A percentile compares a stretch with the other conserved stretches of the same genome.
These are phyloP conservation scores for Ogataea zsoltii DNA, from an alignment of 805 yeast species.

Conservation along the genomic window DNA sequence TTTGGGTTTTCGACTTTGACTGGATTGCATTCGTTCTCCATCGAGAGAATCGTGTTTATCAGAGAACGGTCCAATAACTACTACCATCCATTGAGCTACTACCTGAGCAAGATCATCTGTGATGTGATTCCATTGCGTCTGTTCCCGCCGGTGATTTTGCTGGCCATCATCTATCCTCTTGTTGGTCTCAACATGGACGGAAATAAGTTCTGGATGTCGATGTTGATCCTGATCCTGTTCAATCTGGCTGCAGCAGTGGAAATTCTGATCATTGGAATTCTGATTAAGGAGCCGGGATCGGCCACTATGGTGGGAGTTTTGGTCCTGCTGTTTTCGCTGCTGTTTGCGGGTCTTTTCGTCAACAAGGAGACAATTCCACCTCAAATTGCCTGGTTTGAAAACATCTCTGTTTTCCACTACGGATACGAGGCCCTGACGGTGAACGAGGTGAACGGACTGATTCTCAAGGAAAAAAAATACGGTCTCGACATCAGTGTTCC, in stretches of 20 bases:
- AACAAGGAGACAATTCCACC: slow-evolving; percentile 63
- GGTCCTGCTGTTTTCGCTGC: slow-evolving; percentile 75
- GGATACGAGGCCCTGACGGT: slow-evolving; percentile 92
- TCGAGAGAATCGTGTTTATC: slow-evolving; percentile 84
- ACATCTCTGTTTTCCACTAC: slow-evolving; percentile 88
- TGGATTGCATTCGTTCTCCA: slow-evolving; percentile 84
- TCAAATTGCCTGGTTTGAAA: slow-evolving; percentile 70
- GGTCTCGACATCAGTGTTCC: slow-evolving; percentile 96
- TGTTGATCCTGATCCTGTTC: slow-evolving; percentile 72
- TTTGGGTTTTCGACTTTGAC: slow-evolving; percentile 95
- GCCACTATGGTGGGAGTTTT: slow-evolving; percentile 88
- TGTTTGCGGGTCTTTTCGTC: slow-evolving; percentile 92
- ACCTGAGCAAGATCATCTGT: slow-evolving; percentile 79
- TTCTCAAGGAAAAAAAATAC: slow-evolving; percentile 82
- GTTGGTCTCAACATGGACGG: slow-evolving; percentile 84
- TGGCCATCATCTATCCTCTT: slow-evolving; percentile 83
- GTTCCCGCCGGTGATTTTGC: slow-evolving; percentile 84
- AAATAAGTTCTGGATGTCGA: slow-evolving; percentile 68
- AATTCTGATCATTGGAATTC: slow-evolving; percentile 82
- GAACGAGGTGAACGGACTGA: slow-evolving; percentile 87
- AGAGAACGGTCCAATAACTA: slow-evolving; percentile 95
- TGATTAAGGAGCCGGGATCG: slow-evolving; percentile 86
- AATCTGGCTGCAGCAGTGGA: slow-evolving; percentile 85
- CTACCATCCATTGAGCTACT: slow-evolving; percentile 85
- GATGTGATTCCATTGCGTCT: slow-evolving; percentile 91